Conservation (phyloP, 768 basidiomycete species). For the Candolleomyces eurysporus region DNA sequence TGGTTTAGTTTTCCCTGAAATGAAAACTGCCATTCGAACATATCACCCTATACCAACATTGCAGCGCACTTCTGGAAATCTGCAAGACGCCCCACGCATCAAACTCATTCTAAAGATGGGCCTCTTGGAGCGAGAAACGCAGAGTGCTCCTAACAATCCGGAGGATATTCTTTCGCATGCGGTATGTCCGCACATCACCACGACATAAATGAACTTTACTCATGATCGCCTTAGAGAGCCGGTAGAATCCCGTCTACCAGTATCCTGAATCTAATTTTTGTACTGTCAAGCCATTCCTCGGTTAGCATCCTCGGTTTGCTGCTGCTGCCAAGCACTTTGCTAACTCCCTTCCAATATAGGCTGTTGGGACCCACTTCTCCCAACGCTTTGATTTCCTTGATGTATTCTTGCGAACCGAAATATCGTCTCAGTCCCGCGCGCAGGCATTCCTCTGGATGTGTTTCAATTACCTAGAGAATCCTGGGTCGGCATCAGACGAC, state of each 20-base stretch:
- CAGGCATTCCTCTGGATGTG: conserved; percentile 83
- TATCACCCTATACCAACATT: conserved; percentile 78
- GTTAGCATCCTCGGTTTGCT: conserved; percentile 27
- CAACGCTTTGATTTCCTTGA: conserved; percentile 73
- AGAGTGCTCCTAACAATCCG: conserved; percentile 49
- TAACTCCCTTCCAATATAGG: conserved; percentile 43
- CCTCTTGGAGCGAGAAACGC: conserved; percentile 44
- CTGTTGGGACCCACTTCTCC: conserved; percentile 65
- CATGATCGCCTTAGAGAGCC: conserved; percentile 31
- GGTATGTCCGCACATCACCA: conserved; percentile 35
- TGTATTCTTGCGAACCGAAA: conserved; percentile 71
- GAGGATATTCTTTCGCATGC: conserved; percentile 52
- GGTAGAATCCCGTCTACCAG: conserved; percentile 64
- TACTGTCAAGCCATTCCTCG: conserved; percentile 58
- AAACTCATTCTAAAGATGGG: conserved; percentile 71
- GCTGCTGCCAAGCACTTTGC: conserved; percentile 7
- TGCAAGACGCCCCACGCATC: conserved; percentile 78
- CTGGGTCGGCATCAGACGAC: conserved; percentile 33
- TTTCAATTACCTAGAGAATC: conserved; percentile 70
- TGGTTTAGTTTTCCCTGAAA: conserved; percentile 68
- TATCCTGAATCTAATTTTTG: conserved; percentile 68
- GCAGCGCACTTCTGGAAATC: conserved; percentile 64
- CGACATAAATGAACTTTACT: conserved; percentile 8
- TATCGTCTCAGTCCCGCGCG: conserved; percentile 74
- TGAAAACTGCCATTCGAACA: conserved; percentile 73